Evolutionary conservation across 1,139 yeast genomes (phyloP), one percentile per base, ranked within the genome.

Genomic region (Yamadazyma diddensiae): DNA sequence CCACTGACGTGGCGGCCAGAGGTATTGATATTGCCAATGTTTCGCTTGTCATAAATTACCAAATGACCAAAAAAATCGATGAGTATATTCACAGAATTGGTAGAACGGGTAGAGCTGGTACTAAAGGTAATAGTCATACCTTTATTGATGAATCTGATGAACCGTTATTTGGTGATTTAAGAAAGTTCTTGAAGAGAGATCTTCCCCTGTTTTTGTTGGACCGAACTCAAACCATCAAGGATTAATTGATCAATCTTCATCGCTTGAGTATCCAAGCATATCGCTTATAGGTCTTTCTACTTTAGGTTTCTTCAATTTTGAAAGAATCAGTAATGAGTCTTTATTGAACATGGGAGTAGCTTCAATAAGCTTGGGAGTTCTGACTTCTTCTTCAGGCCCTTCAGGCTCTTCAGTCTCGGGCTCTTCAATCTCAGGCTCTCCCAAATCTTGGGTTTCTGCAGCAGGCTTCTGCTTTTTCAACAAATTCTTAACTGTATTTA

Each of bases 1-100:
- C 97, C 8, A 92, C 98, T 0, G 97, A 92, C 51, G 90, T 92
- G 33, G 97, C 97, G 2, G 95, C 97, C 4, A 78, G 98, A 64
- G 98, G 98, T 58, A 80, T 92, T 39, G 97, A 92, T 59, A 79
- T 92, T 12, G 83, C 92, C 0, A 75, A 85, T 47, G 95, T 92
- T 7, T 76, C 94, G 0, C 57, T 90, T 27, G 97, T 92, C 6
- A 59, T 90, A 11, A 92, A 92, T 55, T 88, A 73, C 51, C 95
- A 90, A 49, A 83, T 90, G 94, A 65, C 88, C 10, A 73, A 70
- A 38, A 68, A 70, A 27, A 75, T 87, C 31, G 96, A 88, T 41
- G 90, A 84, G 41, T 92, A 88, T 49, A 77, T 92, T 19, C 98
- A 92, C 57, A 71, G 97, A 51, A 84, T 92, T 34, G 98, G 98